Evolutionary conservation across 352 stramenopile species (phyloP).

Genomic region (Phytophthora ramorum): DNA sequence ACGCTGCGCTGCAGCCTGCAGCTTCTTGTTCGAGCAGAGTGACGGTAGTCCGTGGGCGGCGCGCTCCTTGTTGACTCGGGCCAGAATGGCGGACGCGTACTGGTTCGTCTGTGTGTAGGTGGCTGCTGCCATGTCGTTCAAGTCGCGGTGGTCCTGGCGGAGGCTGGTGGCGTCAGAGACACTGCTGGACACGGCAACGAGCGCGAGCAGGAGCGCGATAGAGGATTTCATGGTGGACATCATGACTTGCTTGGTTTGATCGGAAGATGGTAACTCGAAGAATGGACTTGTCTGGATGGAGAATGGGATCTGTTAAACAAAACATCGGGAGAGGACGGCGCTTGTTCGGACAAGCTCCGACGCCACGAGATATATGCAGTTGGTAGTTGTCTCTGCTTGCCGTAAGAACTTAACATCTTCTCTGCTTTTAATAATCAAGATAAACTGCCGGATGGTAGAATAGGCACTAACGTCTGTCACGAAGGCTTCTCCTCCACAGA

Average conservation of each 20-base stretch:
- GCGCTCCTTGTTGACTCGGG: slow-evolving; percentile 51
- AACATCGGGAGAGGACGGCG: not conserved
- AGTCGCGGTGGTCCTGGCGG: slow-evolving; percentile 16
- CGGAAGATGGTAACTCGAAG: not conserved
- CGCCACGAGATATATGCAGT: not conserved
- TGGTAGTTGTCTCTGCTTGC: not conserved
- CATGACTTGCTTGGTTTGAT: not conserved
- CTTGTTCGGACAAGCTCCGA: not conserved
- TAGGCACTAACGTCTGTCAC: too few relatives aligned
- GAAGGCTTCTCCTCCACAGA: too few relatives aligned
- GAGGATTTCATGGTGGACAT: not conserved
- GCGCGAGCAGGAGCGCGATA: not conserved
- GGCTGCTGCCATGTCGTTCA: slow-evolving; percentile 3
- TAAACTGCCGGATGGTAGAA: not conserved
- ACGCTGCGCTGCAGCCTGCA: slow-evolving; percentile 21
- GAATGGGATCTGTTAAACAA: too few relatives aligned
- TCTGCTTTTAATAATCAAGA: not conserved
- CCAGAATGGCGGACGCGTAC: slow-evolving; percentile 29
- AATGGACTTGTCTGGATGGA: not conserved
- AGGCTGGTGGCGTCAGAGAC: slow-evolving; percentile 7
- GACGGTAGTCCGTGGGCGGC: slow-evolving; percentile 31
- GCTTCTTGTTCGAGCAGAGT: slow-evolving; percentile 45
- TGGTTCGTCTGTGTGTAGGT: slow-evolving; percentile 1
- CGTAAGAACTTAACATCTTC: not conserved
- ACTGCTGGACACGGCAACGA: not conserved